Conservation (phyloP, 2,329 filamentous ascomycete species). For the Hansfordia pulvinata region DNA sequence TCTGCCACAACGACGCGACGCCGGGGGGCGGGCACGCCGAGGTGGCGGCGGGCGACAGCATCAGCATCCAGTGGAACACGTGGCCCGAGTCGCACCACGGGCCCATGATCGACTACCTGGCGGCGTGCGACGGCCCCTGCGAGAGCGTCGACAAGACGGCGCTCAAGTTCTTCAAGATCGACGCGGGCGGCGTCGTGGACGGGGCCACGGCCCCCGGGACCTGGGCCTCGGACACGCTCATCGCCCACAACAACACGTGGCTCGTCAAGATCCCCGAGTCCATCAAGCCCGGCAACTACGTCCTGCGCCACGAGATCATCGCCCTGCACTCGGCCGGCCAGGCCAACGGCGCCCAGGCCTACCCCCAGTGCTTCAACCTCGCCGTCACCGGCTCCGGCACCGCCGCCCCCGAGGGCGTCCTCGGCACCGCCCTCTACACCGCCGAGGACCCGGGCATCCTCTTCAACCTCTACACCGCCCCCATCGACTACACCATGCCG, state of each 20-base stretch:
- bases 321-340: slow-evolving; percentile 27
- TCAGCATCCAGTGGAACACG: slow-evolving; percentile 47
- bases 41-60: slow-evolving; percentile 43
- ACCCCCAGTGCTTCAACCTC: slow-evolving; percentile 42
- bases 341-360: slow-evolving; percentile 26
- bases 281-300: slow-evolving; percentile 30
- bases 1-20: not conserved
- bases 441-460: slow-evolving; percentile 9
- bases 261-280: slow-evolving; percentile 26
- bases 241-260: slow-evolving; percentile 30
- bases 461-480: slow-evolving; percentile 11
- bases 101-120: slow-evolving; percentile 21
- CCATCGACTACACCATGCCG: slow-evolving; percentile 12
- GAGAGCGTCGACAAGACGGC: slow-evolving; percentile 37
- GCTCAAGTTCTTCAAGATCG: slow-evolving; percentile 64
- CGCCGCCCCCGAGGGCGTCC: slow-evolving; percentile 27
- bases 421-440: slow-evolving; percentile 21
- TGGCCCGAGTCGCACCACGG: slow-evolving; percentile 48
- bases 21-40: not conserved
- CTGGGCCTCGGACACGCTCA: slow-evolving; percentile 21
- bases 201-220: slow-evolving; percentile 18
- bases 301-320: slow-evolving; percentile 34
- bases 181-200: slow-evolving; percentile 48
- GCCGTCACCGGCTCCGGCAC: slow-evolving; percentile 36
- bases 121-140: slow-evolving; percentile 17